These are phyloP conservation scores for Boletellus deceptivus DNA, from an alignment of 1,284 basidiomycete species.

Conservation along the genomic window DNA sequence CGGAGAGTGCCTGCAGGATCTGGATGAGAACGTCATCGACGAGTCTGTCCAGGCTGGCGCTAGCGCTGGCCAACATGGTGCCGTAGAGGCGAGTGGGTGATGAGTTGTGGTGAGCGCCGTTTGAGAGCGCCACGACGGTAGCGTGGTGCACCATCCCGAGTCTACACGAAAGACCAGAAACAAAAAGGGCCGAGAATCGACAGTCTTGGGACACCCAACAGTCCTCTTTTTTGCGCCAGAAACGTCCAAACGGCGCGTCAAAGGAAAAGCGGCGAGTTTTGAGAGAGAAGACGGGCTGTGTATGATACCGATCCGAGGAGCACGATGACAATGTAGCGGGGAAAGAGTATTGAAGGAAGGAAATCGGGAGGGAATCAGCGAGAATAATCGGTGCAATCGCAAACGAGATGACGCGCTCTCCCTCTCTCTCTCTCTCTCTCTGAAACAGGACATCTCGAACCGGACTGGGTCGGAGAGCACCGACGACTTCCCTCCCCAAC, in stretches of 20 bases:
- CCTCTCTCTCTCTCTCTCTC: too few relatives aligned
- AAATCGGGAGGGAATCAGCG: neutral
- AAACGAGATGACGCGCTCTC: too few relatives aligned
- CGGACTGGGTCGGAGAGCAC: constrained; percentile 3
- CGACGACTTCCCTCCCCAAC: too few relatives aligned
- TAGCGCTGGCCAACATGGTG: neutral
- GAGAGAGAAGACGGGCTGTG: neutral
- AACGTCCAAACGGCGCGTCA: neutral
- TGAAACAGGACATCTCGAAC: constrained; percentile 7
- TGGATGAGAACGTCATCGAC: constrained; percentile 27
- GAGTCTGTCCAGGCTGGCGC: constrained; percentile 21
- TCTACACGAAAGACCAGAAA: neutral
- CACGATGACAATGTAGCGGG: neutral
- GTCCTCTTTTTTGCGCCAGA: neutral
- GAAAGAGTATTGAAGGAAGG: neutral
- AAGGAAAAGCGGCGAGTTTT: too few relatives aligned
- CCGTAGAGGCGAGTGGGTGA: too few relatives aligned
- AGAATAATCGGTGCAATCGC: too few relatives aligned
- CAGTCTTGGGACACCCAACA: neutral
- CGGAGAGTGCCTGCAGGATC: constrained; percentile 15
- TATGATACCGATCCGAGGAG: neutral
- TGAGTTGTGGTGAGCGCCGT: neutral
- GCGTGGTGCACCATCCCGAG: neutral
- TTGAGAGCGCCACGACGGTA: constrained; percentile 5
- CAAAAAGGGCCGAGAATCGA: neutral